Base-by-base conservation (phyloP, 345 rosid species). In the Citrus inodora region DNA sequence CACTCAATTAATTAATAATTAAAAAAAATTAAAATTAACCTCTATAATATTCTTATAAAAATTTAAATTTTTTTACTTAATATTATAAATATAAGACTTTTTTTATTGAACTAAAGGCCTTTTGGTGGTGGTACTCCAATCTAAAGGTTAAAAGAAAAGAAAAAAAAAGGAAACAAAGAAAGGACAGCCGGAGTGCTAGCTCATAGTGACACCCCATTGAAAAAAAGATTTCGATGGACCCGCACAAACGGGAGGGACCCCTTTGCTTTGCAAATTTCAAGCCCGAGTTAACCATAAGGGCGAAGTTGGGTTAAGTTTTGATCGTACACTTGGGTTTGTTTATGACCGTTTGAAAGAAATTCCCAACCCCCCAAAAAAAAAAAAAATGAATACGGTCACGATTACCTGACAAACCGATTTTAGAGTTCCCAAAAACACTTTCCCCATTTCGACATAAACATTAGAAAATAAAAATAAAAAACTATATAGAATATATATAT, bases 291-390 rank as follows among this genome's bases (percentile, higher is more conserved):
- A 75, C 59, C 42, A 10, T 4, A 9, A 9, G 62, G 62, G 60
- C 79, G 66, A 60, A 64, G 75, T 56, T 78, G 76, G 75, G 80
- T 73, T 64, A 65, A 74, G 69, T 70, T 64, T 14, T 71, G 80
- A 80, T 62, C 74, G 25, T 53, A 14, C 40, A 33, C 76, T 5
- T 70, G 81, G 64, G 86, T 83, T 83, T 79, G 86, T 83, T 83
- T 79, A 76, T 46, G 84, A 82, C 87, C 88, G 85, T 77, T 83
- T 82, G 79, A 28, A 35, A 4, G 3, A 62, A 55, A 6, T 46
- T 2, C 51, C 6, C 58, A 5, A 24, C 1, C 38, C 28, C 37
- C 37, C 7, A 0, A 33, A 33, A 5, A 24, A 24, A 25, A 60
- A 1, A 33, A 0, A 16, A 21, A 6, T 35, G 32, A 24, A 6